Conservation (phyloP, 495 filamentous ascomycete genomes). For the Cenococcum geophilum region DNA sequence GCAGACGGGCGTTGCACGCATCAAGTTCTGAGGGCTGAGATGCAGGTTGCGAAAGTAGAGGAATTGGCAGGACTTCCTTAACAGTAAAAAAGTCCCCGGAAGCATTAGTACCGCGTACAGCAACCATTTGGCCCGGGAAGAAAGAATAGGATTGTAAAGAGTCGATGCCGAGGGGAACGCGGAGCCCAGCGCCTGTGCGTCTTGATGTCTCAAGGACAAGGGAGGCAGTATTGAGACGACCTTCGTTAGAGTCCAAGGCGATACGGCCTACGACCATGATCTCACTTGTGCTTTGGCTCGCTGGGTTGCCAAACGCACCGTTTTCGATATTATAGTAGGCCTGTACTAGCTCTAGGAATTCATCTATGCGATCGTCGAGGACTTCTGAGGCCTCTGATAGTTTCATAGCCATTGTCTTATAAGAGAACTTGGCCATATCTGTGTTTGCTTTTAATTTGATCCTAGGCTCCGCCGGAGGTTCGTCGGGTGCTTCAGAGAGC, state of each 20-base stretch:
- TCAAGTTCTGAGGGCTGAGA: conserved; percentile 56
- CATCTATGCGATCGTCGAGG: conserved; percentile 90
- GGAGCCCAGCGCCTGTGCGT: conserved; percentile 71
- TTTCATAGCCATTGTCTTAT: conserved; percentile 92
- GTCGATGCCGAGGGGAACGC: conserved; percentile 73
- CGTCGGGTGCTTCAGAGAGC: conserved; percentile 50
- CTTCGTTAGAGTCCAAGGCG: conserved; percentile 74
- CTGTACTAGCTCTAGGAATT: conserved; percentile 66
- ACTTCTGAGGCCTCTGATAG: conserved; percentile 86
- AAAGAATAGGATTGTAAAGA: conserved; percentile 66
- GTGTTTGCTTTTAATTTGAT: conserved; percentile 75
- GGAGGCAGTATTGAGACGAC: conserved; percentile 75
- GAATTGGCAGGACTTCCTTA: conserved; percentile 65
- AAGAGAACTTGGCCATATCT: conserved; percentile 82
- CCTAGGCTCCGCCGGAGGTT: conserved; percentile 67
- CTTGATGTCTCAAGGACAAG: conserved; percentile 83
- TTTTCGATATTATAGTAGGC: conserved; percentile 69
- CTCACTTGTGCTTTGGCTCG: conserved; percentile 74
- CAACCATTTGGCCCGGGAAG: conserved; percentile 93
- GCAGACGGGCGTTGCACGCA: conserved; percentile 53
- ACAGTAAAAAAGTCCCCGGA: conserved; percentile 80
- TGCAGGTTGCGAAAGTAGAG: conserved; percentile 62
- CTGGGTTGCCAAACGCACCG: conserved; percentile 78
- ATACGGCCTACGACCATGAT: conserved; percentile 88
- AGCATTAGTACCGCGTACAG: conserved; percentile 77